A percentile compares a stretch with the other conserved stretches of the same genome.
Conservation (phyloP, 306 rosid species). For the Geum urbanum region DNA sequence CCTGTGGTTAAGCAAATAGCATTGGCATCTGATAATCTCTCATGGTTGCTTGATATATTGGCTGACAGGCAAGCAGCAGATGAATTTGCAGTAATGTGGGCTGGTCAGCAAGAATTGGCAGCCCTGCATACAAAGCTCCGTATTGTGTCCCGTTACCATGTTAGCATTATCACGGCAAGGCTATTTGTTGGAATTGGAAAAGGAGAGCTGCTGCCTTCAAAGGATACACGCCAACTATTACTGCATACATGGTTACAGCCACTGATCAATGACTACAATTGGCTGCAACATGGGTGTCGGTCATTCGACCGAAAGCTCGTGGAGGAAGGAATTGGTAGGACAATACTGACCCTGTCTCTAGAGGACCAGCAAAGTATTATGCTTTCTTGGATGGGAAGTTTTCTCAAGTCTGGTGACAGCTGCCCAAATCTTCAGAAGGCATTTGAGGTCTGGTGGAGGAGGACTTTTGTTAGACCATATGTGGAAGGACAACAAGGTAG, state of each 20-base stretch:
- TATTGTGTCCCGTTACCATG: constrained; percentile 51
- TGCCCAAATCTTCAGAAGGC: constrained; percentile 94
- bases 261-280: constrained; percentile 70
- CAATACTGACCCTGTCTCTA: constrained; percentile 84
- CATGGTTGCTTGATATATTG: constrained; percentile 85
- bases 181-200: constrained; percentile 76
- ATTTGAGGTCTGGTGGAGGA: constrained; percentile 95
- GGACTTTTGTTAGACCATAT: constrained; percentile 74
- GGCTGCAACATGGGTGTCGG: constrained; percentile 81
- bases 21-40: constrained; percentile 75
- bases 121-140: constrained; percentile 62
- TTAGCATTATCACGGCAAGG: constrained; percentile 76
- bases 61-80: constrained; percentile 81
- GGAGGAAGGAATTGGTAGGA: constrained; percentile 94
- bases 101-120: constrained; percentile 74
- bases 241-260: constrained; percentile 93
- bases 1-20: constrained; percentile 59
- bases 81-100: constrained; percentile 73
- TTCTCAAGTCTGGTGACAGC: constrained; percentile 76
- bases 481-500: constrained; percentile 54
- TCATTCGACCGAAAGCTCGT: constrained; percentile 79
- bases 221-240: constrained; percentile 60
- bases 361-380: constrained; percentile 85
- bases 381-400: constrained; percentile 82
- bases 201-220: constrained; percentile 73